A percentile compares a stretch with the other conserved stretches of the same genome.
These are phyloP conservation scores for Talaromyces marneffei DNA, from an alignment of 2,329 filamentous ascomycete species.

Conservation along the genomic window DNA sequence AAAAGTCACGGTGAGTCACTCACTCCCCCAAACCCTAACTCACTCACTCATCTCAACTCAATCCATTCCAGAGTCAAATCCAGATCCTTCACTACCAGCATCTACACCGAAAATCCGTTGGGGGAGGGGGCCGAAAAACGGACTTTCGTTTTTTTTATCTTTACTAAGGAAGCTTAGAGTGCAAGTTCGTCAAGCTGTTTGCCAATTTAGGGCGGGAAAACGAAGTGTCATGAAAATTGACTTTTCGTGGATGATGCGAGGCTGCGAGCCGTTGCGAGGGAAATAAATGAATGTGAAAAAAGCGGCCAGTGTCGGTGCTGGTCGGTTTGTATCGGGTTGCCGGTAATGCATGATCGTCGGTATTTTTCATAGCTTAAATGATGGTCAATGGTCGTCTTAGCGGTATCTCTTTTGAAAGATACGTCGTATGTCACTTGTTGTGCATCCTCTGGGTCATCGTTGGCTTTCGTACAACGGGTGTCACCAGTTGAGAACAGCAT, in stretches of 20 bases:
- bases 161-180: too few species aligned
- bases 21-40: background rate
- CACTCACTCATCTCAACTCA: too few species aligned
- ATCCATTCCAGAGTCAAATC: background rate
- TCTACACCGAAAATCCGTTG: background rate
- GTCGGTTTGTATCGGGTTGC: background rate
- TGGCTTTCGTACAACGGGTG: background rate
- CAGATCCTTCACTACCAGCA: background rate
- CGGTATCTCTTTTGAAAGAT: too few species aligned
- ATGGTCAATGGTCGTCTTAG: too few species aligned
- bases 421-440: too few species aligned
- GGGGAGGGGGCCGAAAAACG: slow-evolving; percentile 1
- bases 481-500: background rate
- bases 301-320: background rate
- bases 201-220: background rate
- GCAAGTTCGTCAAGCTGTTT: background rate
- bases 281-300: background rate
- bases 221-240: background rate
- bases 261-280: background rate
- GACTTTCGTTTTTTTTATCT: background rate
- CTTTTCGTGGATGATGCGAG: background rate
- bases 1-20: background rate
- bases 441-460: too few species aligned
- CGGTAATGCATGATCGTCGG: background rate
- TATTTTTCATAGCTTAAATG: background rate